Evolutionary conservation across 1,139 yeast species (phyloP), one percentile per base, ranked within the genome.

Genomic region (Taphrina wiesneri): DNA sequence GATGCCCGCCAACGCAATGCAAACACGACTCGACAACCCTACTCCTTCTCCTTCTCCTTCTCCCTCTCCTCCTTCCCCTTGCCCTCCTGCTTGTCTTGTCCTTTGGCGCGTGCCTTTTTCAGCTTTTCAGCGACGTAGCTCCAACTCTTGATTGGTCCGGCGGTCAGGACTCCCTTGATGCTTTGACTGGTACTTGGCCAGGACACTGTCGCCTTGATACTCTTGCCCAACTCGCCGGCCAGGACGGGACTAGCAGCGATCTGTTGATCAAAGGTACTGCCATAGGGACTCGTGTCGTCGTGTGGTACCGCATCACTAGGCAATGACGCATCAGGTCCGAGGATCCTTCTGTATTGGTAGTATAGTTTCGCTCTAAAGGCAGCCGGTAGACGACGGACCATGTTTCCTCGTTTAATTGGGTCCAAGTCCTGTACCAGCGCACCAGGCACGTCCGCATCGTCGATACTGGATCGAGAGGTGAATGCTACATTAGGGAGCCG

Each of bases 111-210:
- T 15, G 61, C 60, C 36, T 79, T 79, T 41, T 72, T 69, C 32
- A 79, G 72, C 76, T 93, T 93, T 65, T 92, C 97, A 75, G 83
- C 77, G 3, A 96, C 93, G 76, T 93, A 93, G 70, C 81, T 83
- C 56, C 85, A 74, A 19, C 96, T 86, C 74, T 89, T 88, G 34
- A 80, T 74, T 0, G 90, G 67, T 0, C 99, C 99, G 0, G 98
- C 97, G 1, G 96, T 90, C 47, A 89, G 78, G 2, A 93, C 73
- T 0, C 99, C 99, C 74, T 92, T 91, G 23, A 85, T 72, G 34
- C 90, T 85, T 76, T 95, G 99, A 15, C 85, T 76, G 13, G 87
- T 73, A 17, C 96, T 88, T 13, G 96, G 88, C 71, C 80, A 77
- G 34, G 83, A 80, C 11, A 92, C 92, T 0, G 89, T 88, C 39